phyloP scores from a whole-genome alignment of 2,329 filamentous ascomycete species.

The Kalmusia sp. region DNA sequence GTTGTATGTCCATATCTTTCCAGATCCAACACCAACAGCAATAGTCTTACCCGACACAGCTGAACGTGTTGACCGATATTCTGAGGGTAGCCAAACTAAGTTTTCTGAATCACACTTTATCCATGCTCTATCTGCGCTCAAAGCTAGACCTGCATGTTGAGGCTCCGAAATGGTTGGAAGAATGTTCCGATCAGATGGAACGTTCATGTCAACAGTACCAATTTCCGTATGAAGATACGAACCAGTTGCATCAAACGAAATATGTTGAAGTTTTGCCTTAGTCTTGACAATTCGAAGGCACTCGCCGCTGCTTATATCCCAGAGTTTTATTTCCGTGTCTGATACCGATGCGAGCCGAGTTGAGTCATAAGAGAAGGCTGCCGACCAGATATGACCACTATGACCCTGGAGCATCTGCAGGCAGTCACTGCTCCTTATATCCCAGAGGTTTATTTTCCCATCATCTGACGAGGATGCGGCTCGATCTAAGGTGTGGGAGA shows the following conservation, averaged over 20 bases:
- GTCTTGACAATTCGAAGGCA: neutral
- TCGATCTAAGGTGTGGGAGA: conserved; percentile 19
- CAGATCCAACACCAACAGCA: conserved; percentile 15
- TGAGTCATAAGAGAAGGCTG: conserved; percentile 14
- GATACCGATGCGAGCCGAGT: neutral
- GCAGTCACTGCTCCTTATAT: conserved; percentile 12
- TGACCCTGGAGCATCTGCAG: conserved; percentile 17
- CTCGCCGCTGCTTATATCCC: neutral
- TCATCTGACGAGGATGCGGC: conserved; percentile 15
- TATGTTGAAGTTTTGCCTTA: neutral
- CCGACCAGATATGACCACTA: neutral
- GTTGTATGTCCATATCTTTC: conserved; percentile 22
- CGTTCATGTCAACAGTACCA: neutral
- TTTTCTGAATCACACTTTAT: neutral
- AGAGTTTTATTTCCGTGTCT: neutral
- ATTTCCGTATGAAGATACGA: neutral
- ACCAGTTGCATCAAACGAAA: neutral
- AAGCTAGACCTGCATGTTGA: neutral
- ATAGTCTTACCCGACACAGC: conserved; percentile 18
- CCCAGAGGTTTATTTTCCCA: conserved; percentile 14
- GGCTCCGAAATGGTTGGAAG: neutral
- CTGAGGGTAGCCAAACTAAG: neutral
- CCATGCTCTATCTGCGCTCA: neutral
- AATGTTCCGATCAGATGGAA: no score
- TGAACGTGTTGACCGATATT: conserved; percentile 20